Evolutionary conservation across 352 stramenopile species (phyloP), one percentile per base, ranked within the genome.

Genomic region (Globisporangium heterothallicum): DNA sequence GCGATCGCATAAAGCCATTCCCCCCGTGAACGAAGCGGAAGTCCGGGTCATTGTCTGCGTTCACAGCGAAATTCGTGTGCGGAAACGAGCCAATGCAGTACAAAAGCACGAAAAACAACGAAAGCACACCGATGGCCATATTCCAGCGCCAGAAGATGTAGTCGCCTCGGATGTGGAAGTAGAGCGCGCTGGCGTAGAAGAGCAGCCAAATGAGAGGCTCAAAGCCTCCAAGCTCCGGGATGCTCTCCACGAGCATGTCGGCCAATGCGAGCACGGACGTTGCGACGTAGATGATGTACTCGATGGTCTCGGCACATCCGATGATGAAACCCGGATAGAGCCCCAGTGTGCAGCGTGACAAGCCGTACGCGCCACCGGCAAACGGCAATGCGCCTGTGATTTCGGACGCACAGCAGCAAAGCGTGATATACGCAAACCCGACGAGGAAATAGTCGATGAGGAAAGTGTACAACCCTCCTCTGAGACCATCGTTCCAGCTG

Each of bases 101-200:
- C 19, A 70, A 24, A 19, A 72, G 29, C 29, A 72, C 53, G 43
- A 72, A 50, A 19, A 65, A 56, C 12, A 68, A 47, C 32, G 63
- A 72, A 21, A 64, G 32, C 36, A 67, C 36, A 24, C 59, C 63
- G 32, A 74, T 53, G 36, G 55, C n/a, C 18, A 59, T 25, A 36
- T 64, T 74, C 45, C 55, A 66, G 14, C 51, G 42, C 66, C 63
- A 75, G 49, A 72, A 75, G 35, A 68, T n/a, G 24, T 53, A 47
- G 25, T 54, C 63, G 1, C 63, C 61, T 13, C 32, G 36, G 42
- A 63, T 32, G 38, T 70, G 56, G n/a, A 75, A 35, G 9, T 38
- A 44, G 12, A 70, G 34, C n/a, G 53, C 35, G 14, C 41, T 51
- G 13, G 16, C 34, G 51, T 75, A 72, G 32, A 66, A 56, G 32